Conservation (phyloP, 1,284 basidiomycete species). For the Gomphus bonarii region DNA sequence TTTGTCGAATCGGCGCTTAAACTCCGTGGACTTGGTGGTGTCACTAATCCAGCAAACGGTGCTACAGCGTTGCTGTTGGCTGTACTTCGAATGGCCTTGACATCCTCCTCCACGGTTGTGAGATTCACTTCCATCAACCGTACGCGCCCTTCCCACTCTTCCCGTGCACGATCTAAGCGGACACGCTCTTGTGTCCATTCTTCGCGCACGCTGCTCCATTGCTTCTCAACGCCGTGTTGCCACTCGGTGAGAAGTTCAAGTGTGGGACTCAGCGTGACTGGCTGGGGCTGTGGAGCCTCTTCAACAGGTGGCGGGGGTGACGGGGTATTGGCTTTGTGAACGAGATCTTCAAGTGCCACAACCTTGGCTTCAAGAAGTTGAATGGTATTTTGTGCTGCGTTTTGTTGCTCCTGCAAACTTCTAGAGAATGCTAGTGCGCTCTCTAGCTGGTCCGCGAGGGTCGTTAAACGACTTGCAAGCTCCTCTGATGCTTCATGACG, state of each 20-base stretch:
- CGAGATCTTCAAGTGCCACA: constrained; percentile 42
- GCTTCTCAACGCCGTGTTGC: constrained; percentile 45
- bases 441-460: constrained; percentile 67
- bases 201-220: constrained; percentile 69
- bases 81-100: not conserved
- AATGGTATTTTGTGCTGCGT: constrained; percentile 72
- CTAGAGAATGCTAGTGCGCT: constrained; percentile 68
- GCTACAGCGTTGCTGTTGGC: constrained; percentile 17
- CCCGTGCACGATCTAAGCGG: constrained; percentile 59
- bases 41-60: constrained; percentile 39
- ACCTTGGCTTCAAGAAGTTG: constrained; percentile 66
- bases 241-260: constrained; percentile 19
- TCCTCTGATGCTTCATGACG: constrained; percentile 33
- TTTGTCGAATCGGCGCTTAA: constrained; percentile 44
- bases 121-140: constrained; percentile 33
- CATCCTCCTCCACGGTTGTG: constrained; percentile 21
- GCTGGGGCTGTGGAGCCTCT: constrained; percentile 17
- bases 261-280: constrained; percentile 22
- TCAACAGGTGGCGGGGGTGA: not conserved
- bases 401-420: constrained; percentile 70
- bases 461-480: constrained; percentile 61
- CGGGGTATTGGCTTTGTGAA: constrained; percentile 22
- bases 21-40: constrained; percentile 63
- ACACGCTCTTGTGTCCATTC: constrained; percentile 79
- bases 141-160: constrained; percentile 68